Conservation (phyloP, 345 rosid genomes). For the Pugionium dolabratum region DNA sequence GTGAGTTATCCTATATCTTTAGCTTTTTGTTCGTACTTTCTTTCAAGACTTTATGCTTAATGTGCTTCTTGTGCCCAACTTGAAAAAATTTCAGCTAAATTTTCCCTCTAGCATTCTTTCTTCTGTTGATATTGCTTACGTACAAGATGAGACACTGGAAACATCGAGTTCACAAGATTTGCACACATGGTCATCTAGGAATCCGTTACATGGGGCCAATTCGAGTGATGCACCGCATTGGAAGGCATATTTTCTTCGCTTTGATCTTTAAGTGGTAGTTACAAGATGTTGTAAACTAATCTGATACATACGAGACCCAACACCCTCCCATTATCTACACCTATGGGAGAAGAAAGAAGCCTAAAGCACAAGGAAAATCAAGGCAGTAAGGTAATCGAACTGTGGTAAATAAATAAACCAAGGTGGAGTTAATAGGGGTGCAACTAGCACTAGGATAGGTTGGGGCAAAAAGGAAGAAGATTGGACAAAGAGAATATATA, state of each 20-base stretch:
- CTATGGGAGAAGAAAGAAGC: too few species aligned
- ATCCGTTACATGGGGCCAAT: constrained; percentile 33
- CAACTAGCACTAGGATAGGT: too few species aligned
- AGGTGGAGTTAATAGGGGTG: too few species aligned
- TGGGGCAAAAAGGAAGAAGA: too few species aligned
- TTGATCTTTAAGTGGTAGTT: neutral
- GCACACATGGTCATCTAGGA: constrained; percentile 72
- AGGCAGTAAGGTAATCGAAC: too few species aligned
- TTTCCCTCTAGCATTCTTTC: constrained; percentile 61
- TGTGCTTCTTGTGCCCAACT: constrained; percentile 7
- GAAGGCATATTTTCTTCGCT: constrained; percentile 44
- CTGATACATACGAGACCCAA: too few species aligned
- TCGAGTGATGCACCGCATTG: constrained; percentile 35
- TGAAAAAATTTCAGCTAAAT: constrained; percentile 54
- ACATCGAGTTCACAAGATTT: constrained; percentile 68
- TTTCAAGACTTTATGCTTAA: constrained; percentile 22
- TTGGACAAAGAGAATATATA: too few species aligned
- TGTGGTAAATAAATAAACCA: too few species aligned
- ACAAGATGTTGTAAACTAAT: constrained; percentile 28
- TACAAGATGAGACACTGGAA: constrained; percentile 71
- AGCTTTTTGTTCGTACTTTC: constrained; percentile 26
- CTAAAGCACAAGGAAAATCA: too few species aligned
- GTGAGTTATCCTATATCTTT: too few species aligned
- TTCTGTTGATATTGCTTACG: constrained; percentile 58
- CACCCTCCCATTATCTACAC: too few species aligned